Evolutionary conservation across 2,329 filamentous ascomycete species (phyloP).

Genomic region (Fusarium ambrosium): DNA sequence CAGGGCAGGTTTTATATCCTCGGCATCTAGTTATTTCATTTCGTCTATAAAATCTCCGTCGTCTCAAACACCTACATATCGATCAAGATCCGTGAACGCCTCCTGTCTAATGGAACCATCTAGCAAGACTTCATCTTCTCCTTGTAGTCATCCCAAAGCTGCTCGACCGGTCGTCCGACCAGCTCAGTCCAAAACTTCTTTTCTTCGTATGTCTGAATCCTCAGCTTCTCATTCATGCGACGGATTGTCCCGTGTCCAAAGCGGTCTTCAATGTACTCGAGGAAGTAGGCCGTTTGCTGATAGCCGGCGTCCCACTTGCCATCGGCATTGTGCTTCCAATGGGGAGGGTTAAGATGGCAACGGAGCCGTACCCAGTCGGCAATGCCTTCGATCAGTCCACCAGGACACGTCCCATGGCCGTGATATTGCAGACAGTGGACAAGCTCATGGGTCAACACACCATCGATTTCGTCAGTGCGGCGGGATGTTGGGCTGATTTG

Average conservation of each 20-base stretch:
- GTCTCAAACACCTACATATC: neutral
- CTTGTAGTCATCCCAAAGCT: slow-evolving; percentile 82
- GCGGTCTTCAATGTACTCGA: slow-evolving; percentile 83
- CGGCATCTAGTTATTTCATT: slow-evolving; percentile 29
- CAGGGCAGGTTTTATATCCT: slow-evolving; percentile 39
- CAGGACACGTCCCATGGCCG: slow-evolving; percentile 71
- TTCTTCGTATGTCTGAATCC: slow-evolving; percentile 73
- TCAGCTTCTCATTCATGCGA: slow-evolving; percentile 76
- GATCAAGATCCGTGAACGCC: slow-evolving; percentile 2
- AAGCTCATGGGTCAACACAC: slow-evolving; percentile 91
- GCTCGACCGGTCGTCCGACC: slow-evolving; percentile 73
- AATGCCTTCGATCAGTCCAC: slow-evolving; percentile 89
- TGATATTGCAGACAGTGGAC: slow-evolving; percentile 96
- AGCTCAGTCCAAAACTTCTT: slow-evolving; percentile 76
- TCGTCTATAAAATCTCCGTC: slow-evolving; percentile 23
- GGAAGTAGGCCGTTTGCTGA: slow-evolving; percentile 90
- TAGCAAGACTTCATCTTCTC: slow-evolving; percentile 43
- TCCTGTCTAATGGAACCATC: slow-evolving; percentile 1
- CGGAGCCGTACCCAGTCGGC: slow-evolving; percentile 92
- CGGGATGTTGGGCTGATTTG: slow-evolving; percentile 58
- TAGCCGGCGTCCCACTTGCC: slow-evolving; percentile 90
- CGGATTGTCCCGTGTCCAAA: slow-evolving; percentile 72
- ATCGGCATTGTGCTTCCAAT: slow-evolving; percentile 77
- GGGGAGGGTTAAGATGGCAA: slow-evolving; percentile 79
- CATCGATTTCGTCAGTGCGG: slow-evolving; percentile 75